Evolutionary conservation across 345 rosid genomes (phyloP), one percentile per base, ranked within the genome.

Genomic region (Hypericum androsaemum): DNA sequence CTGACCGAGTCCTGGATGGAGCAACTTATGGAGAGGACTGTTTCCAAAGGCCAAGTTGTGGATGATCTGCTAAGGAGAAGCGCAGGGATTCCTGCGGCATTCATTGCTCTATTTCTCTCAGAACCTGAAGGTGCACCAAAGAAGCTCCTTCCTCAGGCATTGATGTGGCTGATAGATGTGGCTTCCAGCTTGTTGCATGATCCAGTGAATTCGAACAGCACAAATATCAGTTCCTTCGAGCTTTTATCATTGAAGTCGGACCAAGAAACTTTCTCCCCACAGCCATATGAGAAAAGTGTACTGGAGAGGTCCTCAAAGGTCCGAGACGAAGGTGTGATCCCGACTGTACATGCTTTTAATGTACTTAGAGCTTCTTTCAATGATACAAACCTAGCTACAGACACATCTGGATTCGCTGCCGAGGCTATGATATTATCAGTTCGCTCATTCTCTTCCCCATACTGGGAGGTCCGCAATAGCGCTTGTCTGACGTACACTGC

Each of bases 11-110:
- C 81, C 43, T 90, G 98, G 98, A 82, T 90, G 96, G 83, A 77
- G 64, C 87, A 84, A 65, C 88, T 90, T 56, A 90, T 90, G 98
- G 81, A 82, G 60, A 80, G 87, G 74, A 90, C 94, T 42, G 71
- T 82, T 43, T 85, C 82, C 44, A 82, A 80, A 63, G 98, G 92
- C 69, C 96, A 90, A 68, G 69, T 74, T 51, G 98, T 90, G 50
- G 98, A 90, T 70, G 86, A 90, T 76, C 61, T 90, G 67, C 71
- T 90, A 66, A 75, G 96, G 67, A 87, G 98, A 82, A 90, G 98
- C 75, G 98, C 98, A 8, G 98, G 98, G 52, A 90, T 90, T 67
- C 98, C 98, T 12, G 98, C 98, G 43, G 95, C 96, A 50, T 90
- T 84, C 62, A 82, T 71, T 67, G 96, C 98, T 62, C 65, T 90